Conservation (phyloP, 1,284 basidiomycete species). For the Trametes polyzona region DNA sequence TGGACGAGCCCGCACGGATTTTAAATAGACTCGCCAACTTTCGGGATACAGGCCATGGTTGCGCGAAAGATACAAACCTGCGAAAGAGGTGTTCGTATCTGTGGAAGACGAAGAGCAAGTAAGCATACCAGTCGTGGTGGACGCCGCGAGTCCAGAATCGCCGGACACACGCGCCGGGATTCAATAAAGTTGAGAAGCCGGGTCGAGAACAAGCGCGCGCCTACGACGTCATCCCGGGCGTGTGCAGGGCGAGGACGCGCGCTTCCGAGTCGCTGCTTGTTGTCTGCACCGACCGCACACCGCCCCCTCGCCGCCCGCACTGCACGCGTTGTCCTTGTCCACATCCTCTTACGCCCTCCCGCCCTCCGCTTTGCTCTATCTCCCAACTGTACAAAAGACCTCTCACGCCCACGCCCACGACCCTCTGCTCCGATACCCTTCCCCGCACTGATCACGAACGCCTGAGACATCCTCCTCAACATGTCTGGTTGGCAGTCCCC, state of each 20-base stretch:
- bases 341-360: background rate
- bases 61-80: too few relatives aligned
- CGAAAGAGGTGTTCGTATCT: too few relatives aligned
- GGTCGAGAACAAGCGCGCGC: background rate
- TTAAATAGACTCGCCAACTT: too few relatives aligned
- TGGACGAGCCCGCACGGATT: too few relatives aligned
- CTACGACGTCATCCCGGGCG: background rate
- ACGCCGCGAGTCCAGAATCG: too few relatives aligned
- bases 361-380: background rate
- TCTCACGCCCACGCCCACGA: background rate
- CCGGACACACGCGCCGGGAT: too few relatives aligned
- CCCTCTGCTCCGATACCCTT: too few relatives aligned
- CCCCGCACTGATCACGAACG: conserved; percentile 1
- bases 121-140: too few relatives aligned
- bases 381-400: background rate
- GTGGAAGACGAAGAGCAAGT: too few relatives aligned
- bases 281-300: too few relatives aligned
- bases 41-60: too few relatives aligned
- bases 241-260: background rate
- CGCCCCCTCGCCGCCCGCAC: background rate
- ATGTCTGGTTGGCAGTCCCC: conserved; percentile 13
- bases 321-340: background rate
- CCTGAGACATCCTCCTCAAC: background rate
- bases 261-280: background rate
- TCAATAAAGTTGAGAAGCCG: background rate